Evolutionary conservation across 331 rosid species (phyloP).

Genomic region (Spiraea crenata): DNA sequence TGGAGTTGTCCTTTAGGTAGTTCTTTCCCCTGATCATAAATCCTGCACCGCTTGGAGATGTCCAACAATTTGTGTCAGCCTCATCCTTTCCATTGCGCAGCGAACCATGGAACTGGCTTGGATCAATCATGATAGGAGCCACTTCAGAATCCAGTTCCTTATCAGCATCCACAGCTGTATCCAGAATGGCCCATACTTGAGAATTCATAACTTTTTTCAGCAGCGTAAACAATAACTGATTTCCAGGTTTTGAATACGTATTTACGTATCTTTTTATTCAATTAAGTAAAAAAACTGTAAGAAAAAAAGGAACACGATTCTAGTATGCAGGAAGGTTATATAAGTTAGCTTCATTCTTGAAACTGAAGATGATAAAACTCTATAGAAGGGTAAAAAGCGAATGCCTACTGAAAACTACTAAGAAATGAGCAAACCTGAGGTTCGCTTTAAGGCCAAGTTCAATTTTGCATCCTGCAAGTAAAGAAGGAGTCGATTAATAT

Average conservation of each 20-base stretch:
- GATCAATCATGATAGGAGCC: constrained; percentile 49
- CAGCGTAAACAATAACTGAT: not conserved
- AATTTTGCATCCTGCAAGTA: constrained; percentile 50
- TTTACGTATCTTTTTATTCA: not conserved
- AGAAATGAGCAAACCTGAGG: constrained; percentile 53
- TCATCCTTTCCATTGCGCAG: constrained; percentile 66
- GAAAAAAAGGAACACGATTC: not conserved
- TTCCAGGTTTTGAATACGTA: not conserved
- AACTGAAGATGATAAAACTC: not conserved
- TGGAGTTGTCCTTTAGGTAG: constrained; percentile 79
- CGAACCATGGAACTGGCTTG: constrained; percentile 55
- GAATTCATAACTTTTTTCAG: not conserved
- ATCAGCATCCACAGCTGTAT: constrained; percentile 56
- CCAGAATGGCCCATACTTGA: not conserved
- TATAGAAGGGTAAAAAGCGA: not conserved
- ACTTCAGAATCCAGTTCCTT: constrained; percentile 61
- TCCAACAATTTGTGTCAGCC: constrained; percentile 76
- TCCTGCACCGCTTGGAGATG: constrained; percentile 71
- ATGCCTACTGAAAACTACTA: not conserved
- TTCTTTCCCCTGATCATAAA: constrained; percentile 95
- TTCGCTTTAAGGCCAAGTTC: constrained; percentile 60
- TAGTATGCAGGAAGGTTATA: not conserved
- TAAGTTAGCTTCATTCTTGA: not conserved
- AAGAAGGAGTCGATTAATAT: constrained; percentile 25
- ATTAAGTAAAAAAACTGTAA: not conserved